Conservation (phyloP, 495 filamentous ascomycete genomes). For the Talaromyces stipitatus region DNA sequence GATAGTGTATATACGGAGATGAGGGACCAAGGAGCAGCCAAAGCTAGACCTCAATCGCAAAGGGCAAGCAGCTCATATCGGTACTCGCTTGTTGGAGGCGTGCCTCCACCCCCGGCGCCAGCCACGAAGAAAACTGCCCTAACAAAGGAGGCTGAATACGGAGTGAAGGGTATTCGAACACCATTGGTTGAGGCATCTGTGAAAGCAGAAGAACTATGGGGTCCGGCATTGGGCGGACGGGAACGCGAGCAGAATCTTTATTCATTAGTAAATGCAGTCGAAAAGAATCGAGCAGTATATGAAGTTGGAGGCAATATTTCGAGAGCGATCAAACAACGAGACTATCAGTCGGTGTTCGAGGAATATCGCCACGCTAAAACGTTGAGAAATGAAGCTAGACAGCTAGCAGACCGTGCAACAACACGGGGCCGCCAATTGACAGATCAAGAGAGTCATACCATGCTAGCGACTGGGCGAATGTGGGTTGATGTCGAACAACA, state of each 20-base stretch:
- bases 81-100: slow-evolving; percentile 41
- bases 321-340: slow-evolving; percentile 80
- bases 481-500: slow-evolving; percentile 85
- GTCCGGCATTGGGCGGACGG: slow-evolving; percentile 83
- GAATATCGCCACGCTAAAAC: slow-evolving; percentile 73
- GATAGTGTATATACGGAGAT: slow-evolving; percentile 98
- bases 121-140: slow-evolving; percentile 73
- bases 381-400: slow-evolving; percentile 65
- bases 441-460: slow-evolving; percentile 73
- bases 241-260: slow-evolving; percentile 85
- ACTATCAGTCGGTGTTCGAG: slow-evolving; percentile 80
- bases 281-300: slow-evolving; percentile 70
- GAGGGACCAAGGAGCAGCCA: slow-evolving; percentile 71
- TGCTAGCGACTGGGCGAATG: slow-evolving; percentile 86
- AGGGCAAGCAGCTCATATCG: slow-evolving; percentile 60
- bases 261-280: slow-evolving; percentile 61
- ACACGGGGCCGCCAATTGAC: slow-evolving; percentile 40
- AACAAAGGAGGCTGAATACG: slow-evolving; percentile 89
- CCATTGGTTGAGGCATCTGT: slow-evolving; percentile 81
- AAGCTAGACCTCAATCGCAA: slow-evolving; percentile 38
- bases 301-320: slow-evolving; percentile 69
- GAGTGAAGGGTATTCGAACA: slow-evolving; percentile 78
- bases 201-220: slow-evolving; percentile 96
- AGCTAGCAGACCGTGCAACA: slow-evolving; percentile 46
- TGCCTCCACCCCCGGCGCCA: slow-evolving; percentile 21